phyloP scores from a whole-genome alignment of 306 rosid genomes.

The Cicer cuneatum region DNA sequence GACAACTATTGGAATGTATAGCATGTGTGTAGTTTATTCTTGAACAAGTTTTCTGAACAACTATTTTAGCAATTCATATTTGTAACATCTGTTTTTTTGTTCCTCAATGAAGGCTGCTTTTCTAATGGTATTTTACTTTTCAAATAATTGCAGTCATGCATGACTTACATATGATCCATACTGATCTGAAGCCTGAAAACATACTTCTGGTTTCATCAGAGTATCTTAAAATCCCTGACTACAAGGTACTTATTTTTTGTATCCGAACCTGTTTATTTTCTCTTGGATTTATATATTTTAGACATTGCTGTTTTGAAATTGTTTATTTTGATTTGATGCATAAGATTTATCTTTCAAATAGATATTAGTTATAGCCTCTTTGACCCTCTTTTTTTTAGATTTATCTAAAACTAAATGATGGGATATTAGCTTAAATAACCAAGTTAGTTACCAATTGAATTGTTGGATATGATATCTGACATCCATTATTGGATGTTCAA shows the following conservation, averaged over 20 bases:
- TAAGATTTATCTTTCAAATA: neutral
- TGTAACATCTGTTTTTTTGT: neutral
- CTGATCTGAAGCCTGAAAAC: constrained; percentile 96
- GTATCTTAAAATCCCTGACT: constrained; percentile 76
- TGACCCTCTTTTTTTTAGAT: neutral
- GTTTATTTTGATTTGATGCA: neutral
- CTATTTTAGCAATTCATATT: neutral
- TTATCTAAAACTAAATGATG: neutral
- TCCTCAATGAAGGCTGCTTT: neutral
- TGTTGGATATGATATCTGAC: neutral
- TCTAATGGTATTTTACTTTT: constrained; percentile 17
- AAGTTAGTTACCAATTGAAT: neutral
- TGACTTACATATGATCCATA: constrained; percentile 81
- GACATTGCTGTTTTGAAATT: neutral
- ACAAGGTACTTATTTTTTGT: constrained; percentile 51
- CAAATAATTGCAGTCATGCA: constrained; percentile 82
- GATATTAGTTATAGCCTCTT: neutral
- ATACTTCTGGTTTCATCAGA: constrained; percentile 77
- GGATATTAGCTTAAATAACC: neutral
- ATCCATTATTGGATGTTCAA: constrained; percentile 8
- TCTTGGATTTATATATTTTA: neutral
- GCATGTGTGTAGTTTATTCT: constrained; percentile 98
- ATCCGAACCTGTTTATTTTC: neutral
- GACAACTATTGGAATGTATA: constrained; percentile 99
- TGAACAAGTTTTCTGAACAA: constrained; percentile 50